These are phyloP conservation scores for Vachellia pachyceras DNA, from an alignment of 306 rosid genomes.

Conservation along the genomic window DNA sequence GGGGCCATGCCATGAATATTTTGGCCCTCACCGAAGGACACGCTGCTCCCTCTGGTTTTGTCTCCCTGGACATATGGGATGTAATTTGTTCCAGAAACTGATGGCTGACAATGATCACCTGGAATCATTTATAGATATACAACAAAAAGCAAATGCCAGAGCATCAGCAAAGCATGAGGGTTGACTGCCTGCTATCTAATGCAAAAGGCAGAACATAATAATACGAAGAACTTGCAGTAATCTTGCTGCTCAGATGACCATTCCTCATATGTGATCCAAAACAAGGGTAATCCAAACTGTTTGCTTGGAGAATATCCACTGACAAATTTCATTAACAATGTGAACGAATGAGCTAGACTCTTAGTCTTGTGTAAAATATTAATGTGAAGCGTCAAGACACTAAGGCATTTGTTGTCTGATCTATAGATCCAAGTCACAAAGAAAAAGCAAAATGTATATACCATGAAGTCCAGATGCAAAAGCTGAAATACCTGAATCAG, in stretches of 20 bases:
- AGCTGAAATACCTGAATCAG: slow-evolving; percentile 73
- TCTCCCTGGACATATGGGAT: slow-evolving; percentile 53
- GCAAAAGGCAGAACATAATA: slow-evolving; percentile 29
- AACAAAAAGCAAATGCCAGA: slow-evolving; percentile 1
- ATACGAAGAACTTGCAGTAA: slow-evolving; percentile 42
- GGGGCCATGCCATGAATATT: slow-evolving; percentile 57
- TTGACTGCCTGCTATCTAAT: slow-evolving; percentile 14
- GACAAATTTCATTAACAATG: slow-evolving; percentile 12
- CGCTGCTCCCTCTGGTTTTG: slow-evolving; percentile 47
- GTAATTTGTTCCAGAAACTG: slow-evolving; percentile 60
- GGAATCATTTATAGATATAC: slow-evolving; percentile 32
- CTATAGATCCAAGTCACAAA: slow-evolving; percentile 12
- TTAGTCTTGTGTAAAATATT: slow-evolving; percentile 1
- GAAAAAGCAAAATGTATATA: slow-evolving; percentile 22
- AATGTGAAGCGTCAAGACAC: slow-evolving; percentile 17
- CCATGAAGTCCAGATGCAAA: slow-evolving; percentile 36
- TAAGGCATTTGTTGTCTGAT: slow-evolving; percentile 2
- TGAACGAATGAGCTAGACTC: slow-evolving; percentile 26
- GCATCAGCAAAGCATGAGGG: slow-evolving; percentile 23
- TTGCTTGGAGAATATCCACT: slow-evolving; percentile 52
- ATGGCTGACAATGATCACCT: slow-evolving; percentile 57
- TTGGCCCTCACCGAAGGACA: slow-evolving; percentile 47
- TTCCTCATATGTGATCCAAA: slow-evolving; percentile 48
- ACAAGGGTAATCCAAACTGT: slow-evolving; percentile 47
- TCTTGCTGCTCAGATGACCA: slow-evolving; percentile 45